phyloP scores from a whole-genome alignment of 2,329 filamentous ascomycete genomes.

The Colletotrichum gigasporum region DNA sequence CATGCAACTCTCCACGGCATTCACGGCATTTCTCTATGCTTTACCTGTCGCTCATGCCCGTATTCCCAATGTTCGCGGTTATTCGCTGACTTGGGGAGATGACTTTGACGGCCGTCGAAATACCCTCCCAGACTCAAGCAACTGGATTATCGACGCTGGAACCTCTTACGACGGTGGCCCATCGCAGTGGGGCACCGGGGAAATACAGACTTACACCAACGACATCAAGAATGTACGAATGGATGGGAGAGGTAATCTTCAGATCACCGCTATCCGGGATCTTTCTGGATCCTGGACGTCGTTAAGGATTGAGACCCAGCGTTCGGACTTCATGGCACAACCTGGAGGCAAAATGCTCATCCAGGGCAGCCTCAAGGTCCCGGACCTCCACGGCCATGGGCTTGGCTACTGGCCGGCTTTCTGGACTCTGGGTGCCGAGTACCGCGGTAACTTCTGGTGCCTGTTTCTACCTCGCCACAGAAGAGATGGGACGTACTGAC shows the following conservation, averaged over 20 bases:
- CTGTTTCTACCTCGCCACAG: rapidly evolving
- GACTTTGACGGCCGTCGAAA: neutral
- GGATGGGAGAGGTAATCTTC: conserved; percentile 34
- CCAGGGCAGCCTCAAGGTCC: conserved; percentile 38
- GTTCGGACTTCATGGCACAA: conserved; percentile 47
- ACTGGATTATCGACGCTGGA: conserved; percentile 54
- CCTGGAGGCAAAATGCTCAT: conserved; percentile 33
- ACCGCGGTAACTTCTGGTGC: conserved; percentile 43
- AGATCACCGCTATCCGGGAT: conserved; percentile 36
- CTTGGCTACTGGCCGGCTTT: conserved; percentile 56
- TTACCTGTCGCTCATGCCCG: too few species aligned
- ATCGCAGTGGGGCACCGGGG: conserved; percentile 57
- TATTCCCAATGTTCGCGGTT: too few species aligned
- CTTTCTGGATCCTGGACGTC: conserved; percentile 50
- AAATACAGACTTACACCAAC: conserved; percentile 55
- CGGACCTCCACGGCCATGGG: conserved; percentile 35
- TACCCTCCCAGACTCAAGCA: conserved; percentile 43
- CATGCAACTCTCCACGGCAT: too few species aligned
- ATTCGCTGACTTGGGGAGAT: neutral
- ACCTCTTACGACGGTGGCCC: conserved; percentile 55
- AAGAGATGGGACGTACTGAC: neutral
- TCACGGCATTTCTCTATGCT: too few species aligned
- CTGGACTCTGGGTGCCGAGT: conserved; percentile 52
- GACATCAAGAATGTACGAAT: conserved; percentile 49
- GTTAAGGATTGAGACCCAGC: conserved; percentile 52